Conservation (phyloP, 306 rosid genomes). For the Cercis canadensis region DNA sequence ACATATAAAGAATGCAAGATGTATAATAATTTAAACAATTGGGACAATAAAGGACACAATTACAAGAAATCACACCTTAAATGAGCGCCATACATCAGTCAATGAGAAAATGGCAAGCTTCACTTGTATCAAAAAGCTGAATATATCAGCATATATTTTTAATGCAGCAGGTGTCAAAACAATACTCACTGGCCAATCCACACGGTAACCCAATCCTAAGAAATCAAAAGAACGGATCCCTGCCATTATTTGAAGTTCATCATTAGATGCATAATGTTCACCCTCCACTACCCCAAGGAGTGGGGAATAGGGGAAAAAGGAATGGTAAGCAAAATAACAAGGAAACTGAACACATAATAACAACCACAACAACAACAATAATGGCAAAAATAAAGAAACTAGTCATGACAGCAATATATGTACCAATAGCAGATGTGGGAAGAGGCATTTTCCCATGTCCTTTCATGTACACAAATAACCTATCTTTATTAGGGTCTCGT, state of each 20-base stretch:
- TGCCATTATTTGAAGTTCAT: constrained; percentile 52
- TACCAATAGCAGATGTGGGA: constrained; percentile 75
- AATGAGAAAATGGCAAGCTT: constrained; percentile 84
- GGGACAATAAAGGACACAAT: constrained; percentile 3
- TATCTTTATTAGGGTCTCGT: constrained; percentile 69
- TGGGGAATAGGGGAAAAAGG: background rate
- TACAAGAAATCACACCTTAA: constrained; percentile 73
- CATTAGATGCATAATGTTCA: constrained; percentile 32
- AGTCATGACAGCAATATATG: background rate
- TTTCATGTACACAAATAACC: constrained; percentile 86
- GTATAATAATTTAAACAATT: background rate
- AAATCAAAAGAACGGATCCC: constrained; percentile 92
- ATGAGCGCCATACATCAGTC: constrained; percentile 82
- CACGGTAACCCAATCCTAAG: constrained; percentile 90
- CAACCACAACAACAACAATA: no score
- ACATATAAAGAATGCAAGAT: constrained; percentile 11
- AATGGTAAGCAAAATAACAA: constrained; percentile 24
- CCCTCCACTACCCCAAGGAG: background rate
- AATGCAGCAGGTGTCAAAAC: constrained; percentile 81
- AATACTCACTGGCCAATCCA: constrained; percentile 90
- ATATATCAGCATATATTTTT: constrained; percentile 84
- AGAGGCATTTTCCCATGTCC: constrained; percentile 70
- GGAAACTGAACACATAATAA: constrained; percentile 27
- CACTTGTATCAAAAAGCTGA: constrained; percentile 93
- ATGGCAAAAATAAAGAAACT: no score